Evolutionary conservation across 768 basidiomycete species (phyloP).

Genomic region (Naganishia antarctica): DNA sequence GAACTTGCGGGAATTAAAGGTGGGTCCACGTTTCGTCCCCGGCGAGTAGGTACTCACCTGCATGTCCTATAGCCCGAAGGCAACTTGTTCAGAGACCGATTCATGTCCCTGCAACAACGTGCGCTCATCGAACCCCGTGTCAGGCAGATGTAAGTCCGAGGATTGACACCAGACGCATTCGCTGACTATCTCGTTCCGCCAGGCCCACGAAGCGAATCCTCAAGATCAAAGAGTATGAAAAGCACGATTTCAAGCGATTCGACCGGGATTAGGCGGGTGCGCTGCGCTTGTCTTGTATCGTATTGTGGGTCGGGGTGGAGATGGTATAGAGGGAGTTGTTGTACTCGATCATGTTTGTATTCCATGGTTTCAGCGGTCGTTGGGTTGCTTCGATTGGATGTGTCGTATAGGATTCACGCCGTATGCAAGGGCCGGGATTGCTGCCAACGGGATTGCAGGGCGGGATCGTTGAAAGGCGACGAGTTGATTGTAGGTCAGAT

Average conservation of each 20-base stretch:
- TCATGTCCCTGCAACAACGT: slow-evolving; percentile 78
- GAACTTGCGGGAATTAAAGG: slow-evolving; percentile 76
- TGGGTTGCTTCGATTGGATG: no score
- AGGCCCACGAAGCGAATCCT: slow-evolving; percentile 35
- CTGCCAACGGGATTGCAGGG: no score
- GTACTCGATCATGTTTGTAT: no score
- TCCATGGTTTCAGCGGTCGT: no score
- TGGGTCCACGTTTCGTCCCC: slow-evolving; percentile 47
- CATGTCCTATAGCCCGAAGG: slow-evolving; percentile 68
- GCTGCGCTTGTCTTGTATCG: no score
- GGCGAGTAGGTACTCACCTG: neutral
- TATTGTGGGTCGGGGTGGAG: no score
- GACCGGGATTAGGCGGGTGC: slow-evolving; percentile 34
- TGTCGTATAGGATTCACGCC: no score
- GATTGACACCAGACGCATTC: neutral
- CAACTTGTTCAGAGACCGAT: slow-evolving; percentile 84
- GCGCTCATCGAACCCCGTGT: slow-evolving; percentile 80
- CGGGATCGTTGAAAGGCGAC: no score
- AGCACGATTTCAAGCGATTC: slow-evolving; percentile 51
- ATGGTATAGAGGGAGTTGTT: no score
- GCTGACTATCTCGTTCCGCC: slow-evolving; percentile 22
- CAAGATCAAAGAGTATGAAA: slow-evolving; percentile 49
- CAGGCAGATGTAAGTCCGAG: slow-evolving; percentile 64
- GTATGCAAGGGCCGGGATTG: no score
- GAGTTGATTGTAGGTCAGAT: no score